These are phyloP conservation scores for Boletus sp. DNA, from an alignment of 768 basidiomycete species.

Conservation along the genomic window DNA sequence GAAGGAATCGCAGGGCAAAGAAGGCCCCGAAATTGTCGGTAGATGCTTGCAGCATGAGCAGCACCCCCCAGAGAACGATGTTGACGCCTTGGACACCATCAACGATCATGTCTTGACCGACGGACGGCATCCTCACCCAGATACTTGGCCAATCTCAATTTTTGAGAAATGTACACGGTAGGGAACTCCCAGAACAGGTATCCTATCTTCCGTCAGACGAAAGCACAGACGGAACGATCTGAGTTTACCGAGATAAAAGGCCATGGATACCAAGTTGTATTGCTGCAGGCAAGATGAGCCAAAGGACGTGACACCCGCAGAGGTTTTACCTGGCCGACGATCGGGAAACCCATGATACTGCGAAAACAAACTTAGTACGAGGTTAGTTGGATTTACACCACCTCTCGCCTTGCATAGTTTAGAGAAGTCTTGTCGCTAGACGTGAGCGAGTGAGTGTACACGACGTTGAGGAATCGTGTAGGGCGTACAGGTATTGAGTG, in stretches of 20 bases:
- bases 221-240: not conserved
- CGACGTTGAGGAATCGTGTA: not conserved
- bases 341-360: slow-evolving; percentile 67
- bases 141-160: slow-evolving; percentile 57
- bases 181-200: slow-evolving; percentile 65
- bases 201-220: slow-evolving; percentile 33
- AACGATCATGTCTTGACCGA: not conserved
- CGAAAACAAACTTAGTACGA: slow-evolving; percentile 6
- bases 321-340: slow-evolving; percentile 50
- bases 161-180: slow-evolving; percentile 64
- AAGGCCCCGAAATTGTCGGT: slow-evolving; percentile 58
- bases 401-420: slow-evolving; percentile 61
- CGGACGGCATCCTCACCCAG: slow-evolving; percentile 40
- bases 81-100: slow-evolving; percentile 42
- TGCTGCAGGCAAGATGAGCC: slow-evolving; percentile 34
- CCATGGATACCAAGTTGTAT: slow-evolving; percentile 62
- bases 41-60: slow-evolving; percentile 60
- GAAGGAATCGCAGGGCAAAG: slow-evolving; percentile 59
- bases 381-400: no score
- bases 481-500: slow-evolving; percentile 57
- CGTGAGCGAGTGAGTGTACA: slow-evolving; percentile 1
- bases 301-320: not conserved
- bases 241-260: slow-evolving; percentile 58
- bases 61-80: slow-evolving; percentile 56
- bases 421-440: slow-evolving; percentile 65